phyloP scores from a whole-genome alignment of 2,329 filamentous ascomycete genomes.

The Diatrype stigma region DNA sequence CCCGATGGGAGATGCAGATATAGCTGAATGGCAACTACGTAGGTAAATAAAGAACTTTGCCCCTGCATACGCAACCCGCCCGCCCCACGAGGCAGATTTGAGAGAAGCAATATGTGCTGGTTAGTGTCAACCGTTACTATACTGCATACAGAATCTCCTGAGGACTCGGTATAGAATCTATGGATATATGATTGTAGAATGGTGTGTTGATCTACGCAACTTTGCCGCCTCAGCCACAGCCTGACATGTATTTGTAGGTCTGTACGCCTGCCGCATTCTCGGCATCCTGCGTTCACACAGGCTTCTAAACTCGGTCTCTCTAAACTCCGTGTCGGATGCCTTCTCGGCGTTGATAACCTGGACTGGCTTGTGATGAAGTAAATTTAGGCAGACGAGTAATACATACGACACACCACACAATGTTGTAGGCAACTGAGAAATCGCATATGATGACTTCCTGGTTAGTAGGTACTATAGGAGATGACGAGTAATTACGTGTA shows the following conservation, averaged over 20 bases:
- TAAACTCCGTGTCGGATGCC: neutral
- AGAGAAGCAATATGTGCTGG: conserved; percentile 9
- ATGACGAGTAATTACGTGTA: neutral
- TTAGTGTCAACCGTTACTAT: conserved; percentile 13
- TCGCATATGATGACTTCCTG: no score
- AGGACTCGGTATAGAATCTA: neutral
- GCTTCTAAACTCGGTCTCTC: neutral
- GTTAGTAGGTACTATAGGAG: neutral
- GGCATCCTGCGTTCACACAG: neutral
- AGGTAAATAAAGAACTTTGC: conserved; percentile 8
- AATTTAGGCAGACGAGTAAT: neutral
- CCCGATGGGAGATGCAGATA: no score
- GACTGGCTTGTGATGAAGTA: neutral
- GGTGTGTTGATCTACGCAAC: neutral
- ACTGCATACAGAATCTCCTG: neutral
- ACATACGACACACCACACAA: neutral
- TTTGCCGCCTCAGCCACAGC: neutral
- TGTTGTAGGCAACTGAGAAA: no score
- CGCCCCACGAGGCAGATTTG: conserved; percentile 15
- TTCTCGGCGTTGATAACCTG: neutral
- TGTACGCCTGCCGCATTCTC: neutral
- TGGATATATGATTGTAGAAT: conserved; percentile 13
- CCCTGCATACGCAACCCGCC: conserved; percentile 24
- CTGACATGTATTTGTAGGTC: neutral
- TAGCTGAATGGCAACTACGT: no score